Percentiles rank a stretch among this genome's conserved stretches.
phyloP scores from a whole-genome alignment of 768 basidiomycete species.

The Terana coerulea region DNA sequence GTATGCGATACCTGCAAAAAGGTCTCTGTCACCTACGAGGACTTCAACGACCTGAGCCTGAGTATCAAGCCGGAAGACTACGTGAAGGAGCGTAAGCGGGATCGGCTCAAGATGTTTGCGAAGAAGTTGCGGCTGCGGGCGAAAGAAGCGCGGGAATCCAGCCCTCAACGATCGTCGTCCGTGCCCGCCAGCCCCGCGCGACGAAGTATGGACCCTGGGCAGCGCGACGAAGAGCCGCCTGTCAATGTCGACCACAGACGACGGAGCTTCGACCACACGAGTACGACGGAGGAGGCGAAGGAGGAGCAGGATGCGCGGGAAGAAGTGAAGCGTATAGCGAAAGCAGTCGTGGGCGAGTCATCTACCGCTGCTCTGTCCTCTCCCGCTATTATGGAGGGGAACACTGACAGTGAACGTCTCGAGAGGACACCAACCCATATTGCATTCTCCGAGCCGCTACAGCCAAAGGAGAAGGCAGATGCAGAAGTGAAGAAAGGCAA shows the following conservation, averaged over 20 bases:
- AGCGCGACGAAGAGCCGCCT: conserved; percentile 38
- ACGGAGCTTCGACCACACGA: conserved; percentile 41
- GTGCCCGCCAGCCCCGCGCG: conserved; percentile 44
- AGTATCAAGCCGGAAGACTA: conserved; percentile 85
- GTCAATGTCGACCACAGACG: conserved; percentile 34
- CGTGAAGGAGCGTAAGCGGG: conserved; percentile 66
- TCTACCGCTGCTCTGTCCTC: not conserved
- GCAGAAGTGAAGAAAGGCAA: conserved; percentile 27
- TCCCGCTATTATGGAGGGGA: not conserved
- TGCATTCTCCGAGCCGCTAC: conserved; percentile 30
- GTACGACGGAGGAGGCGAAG: conserved; percentile 6
- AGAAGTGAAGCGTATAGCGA: conserved; percentile 2
- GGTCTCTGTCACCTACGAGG: conserved; percentile 88
- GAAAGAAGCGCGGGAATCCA: not conserved
- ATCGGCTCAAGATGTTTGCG: conserved; percentile 71
- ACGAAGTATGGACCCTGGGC: conserved; percentile 30
- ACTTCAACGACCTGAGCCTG: conserved; percentile 91
- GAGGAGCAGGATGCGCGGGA: conserved; percentile 12
- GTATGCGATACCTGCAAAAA: conserved; percentile 96
- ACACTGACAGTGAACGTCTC: conserved; percentile 3
- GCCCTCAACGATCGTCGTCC: conserved; percentile 45
- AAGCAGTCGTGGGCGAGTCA: conserved; percentile 8
- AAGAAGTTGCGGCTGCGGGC: conserved; percentile 45
- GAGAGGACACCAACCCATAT: conserved; percentile 21
- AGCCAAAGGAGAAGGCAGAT: conserved; percentile 30